Conservation (phyloP, 495 filamentous ascomycete species). For the Podospora conica region DNA sequence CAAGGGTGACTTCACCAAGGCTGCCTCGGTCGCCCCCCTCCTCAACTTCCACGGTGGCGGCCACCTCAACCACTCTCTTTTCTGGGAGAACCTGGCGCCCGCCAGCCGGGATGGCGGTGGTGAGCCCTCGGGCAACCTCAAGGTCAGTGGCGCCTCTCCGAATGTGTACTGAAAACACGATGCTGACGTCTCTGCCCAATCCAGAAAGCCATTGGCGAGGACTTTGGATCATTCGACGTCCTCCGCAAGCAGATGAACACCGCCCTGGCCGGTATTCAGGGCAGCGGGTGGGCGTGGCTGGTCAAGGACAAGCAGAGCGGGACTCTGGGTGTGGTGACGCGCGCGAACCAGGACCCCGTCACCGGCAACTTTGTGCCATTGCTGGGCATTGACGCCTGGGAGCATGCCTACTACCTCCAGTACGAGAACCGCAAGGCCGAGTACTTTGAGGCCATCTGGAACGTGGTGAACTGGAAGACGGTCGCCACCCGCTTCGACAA, state of each 20-base stretch:
- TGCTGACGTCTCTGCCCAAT: background rate
- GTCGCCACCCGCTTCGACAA: constrained; percentile 73
- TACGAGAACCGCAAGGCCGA: constrained; percentile 99
- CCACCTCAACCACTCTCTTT: constrained; percentile 89
- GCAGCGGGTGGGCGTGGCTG: constrained; percentile 93
- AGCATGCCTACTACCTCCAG: constrained; percentile 67
- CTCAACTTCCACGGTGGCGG: constrained; percentile 98
- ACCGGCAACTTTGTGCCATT: constrained; percentile 69
- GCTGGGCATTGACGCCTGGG: constrained; percentile 87
- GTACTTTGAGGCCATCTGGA: constrained; percentile 96
- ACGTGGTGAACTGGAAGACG: constrained; percentile 92
- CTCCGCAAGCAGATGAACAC: constrained; percentile 82
- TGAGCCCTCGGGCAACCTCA: constrained; percentile 54
- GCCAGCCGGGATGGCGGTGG: constrained; percentile 64
- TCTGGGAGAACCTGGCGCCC: constrained; percentile 97
- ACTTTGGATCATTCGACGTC: constrained; percentile 68
- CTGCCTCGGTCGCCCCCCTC: constrained; percentile 74
- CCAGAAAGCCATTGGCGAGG: constrained; percentile 63
- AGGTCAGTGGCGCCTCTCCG: constrained; percentile 21
- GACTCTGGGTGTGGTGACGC: constrained; percentile 69
- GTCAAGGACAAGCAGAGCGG: constrained; percentile 87
- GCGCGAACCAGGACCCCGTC: constrained; percentile 79
- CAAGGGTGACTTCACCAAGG: constrained; percentile 54
- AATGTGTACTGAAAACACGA: background rate
- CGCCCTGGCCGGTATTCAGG: constrained; percentile 82